A percentile compares a stretch with the other conserved stretches of the same genome.
Evolutionary conservation across 495 filamentous ascomycete species (phyloP).

Genomic region (Penicillium canescens): DNA sequence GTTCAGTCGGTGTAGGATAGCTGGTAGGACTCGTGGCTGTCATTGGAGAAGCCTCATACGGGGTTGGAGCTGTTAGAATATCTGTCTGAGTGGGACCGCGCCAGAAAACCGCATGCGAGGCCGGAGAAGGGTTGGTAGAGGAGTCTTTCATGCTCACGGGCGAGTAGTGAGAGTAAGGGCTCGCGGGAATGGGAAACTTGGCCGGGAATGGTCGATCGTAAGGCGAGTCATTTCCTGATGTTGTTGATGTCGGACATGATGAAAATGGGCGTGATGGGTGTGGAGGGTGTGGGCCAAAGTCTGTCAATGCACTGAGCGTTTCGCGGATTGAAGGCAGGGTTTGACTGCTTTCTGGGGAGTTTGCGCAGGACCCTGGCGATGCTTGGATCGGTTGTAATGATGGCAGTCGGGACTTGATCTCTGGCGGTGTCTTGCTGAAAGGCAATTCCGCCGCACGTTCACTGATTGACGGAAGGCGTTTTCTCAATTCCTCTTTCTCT

Average conservation of each 20-base stretch:
- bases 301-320: slow-evolving; percentile 33
- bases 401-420: slow-evolving; percentile 10
- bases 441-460: neutral
- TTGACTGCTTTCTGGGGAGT: slow-evolving; percentile 41
- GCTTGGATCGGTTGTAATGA: slow-evolving; percentile 15
- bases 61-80: slow-evolving; percentile 21
- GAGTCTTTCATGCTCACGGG: slow-evolving; percentile 41
- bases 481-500: slow-evolving; percentile 1
- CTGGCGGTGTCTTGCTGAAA: slow-evolving; percentile 4
- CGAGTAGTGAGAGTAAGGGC: slow-evolving; percentile 41
- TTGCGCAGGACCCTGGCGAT: slow-evolving; percentile 19
- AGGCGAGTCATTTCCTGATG: slow-evolving; percentile 36
- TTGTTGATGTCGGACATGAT: slow-evolving; percentile 22
- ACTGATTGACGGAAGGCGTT: slow-evolving; percentile 2
- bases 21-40: slow-evolving; percentile 36
- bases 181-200: slow-evolving; percentile 34
- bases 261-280: slow-evolving; percentile 17
- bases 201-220: slow-evolving; percentile 31
- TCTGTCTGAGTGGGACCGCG: slow-evolving; percentile 25
- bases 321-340: slow-evolving; percentile 46
- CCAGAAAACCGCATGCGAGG: slow-evolving; percentile 33
- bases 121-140: slow-evolving; percentile 41
- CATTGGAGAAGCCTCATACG: slow-evolving; percentile 30
- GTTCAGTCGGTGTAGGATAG: slow-evolving; percentile 48
- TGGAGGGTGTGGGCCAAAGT: slow-evolving; percentile 15